These are phyloP conservation scores for Auricularia sp. DNA, from an alignment of 768 basidiomycete species.

Conservation along the genomic window DNA sequence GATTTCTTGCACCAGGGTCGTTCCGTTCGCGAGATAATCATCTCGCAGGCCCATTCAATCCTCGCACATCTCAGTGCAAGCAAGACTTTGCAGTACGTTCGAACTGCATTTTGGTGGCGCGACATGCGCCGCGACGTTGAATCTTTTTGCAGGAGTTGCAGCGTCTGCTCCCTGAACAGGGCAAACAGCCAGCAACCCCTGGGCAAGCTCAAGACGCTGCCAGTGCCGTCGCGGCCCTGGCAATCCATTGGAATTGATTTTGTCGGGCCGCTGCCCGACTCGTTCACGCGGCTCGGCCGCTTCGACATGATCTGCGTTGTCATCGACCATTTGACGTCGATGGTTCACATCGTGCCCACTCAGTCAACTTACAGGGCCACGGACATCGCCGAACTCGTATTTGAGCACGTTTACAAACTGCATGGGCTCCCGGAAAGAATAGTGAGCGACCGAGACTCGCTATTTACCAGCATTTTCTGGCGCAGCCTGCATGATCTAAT, in stretches of 20 bases:
- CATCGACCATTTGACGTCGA: conserved; percentile 15
- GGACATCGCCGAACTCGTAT: conserved; percentile 28
- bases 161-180: conserved; percentile 16
- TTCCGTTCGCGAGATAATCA: no score
- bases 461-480: conserved; percentile 38
- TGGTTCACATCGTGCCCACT: conserved; percentile 23
- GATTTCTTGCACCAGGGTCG: no score
- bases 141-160: conserved; percentile 19
- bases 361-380: conserved; percentile 19
- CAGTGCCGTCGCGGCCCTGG: conserved; percentile 18
- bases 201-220: conserved; percentile 17
- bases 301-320: conserved; percentile 19
- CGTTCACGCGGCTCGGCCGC: conserved; percentile 11
- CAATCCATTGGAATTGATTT: conserved; percentile 21
- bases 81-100: no score
- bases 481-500: conserved; percentile 21
- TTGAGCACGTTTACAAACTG: conserved; percentile 24
- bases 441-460: conserved; percentile 30
- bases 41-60: no score
- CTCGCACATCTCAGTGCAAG: no score
- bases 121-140: conserved; percentile 20
- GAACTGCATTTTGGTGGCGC: conserved; percentile 29
- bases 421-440: conserved; percentile 32
- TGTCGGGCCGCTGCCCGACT: conserved; percentile 16
- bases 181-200: conserved; percentile 12